Percentiles rank a stretch among this genome's conserved stretches.
These are phyloP conservation scores for Gaertneriomyces sp. DNA, from an alignment of 192 early-diverging fungal species.

Conservation along the genomic window DNA sequence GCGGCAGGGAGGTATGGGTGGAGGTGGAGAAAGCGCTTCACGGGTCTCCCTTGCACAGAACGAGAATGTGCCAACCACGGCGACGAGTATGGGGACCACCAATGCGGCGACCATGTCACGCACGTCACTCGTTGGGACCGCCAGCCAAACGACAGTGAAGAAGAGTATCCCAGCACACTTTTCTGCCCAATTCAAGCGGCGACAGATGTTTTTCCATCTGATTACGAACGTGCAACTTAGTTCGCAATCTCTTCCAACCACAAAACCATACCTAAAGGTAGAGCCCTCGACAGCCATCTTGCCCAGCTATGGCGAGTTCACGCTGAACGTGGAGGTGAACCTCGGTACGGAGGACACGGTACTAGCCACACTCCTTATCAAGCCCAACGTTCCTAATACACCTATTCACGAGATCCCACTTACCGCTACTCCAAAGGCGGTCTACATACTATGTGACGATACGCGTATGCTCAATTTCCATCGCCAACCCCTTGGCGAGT, in stretches of 20 bases:
- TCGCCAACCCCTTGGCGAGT: constrained; percentile 56
- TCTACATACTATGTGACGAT: constrained; percentile 59
- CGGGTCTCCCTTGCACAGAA: neutral
- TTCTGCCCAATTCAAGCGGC: constrained; percentile 50
- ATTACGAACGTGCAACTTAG: constrained; percentile 46
- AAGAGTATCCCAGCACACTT: constrained; percentile 35
- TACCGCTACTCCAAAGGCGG: constrained; percentile 59
- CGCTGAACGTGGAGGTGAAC: constrained; percentile 50
- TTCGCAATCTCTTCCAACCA: constrained; percentile 41
- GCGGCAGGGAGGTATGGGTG: neutral
- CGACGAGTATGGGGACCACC: constrained; percentile 2
- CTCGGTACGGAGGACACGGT: constrained; percentile 60
- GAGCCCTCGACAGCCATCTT: constrained; percentile 44
- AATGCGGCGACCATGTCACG: constrained; percentile 7
- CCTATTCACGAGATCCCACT: constrained; percentile 54
- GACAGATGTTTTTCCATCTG: constrained; percentile 60
- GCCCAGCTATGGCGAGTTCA: constrained; percentile 52
- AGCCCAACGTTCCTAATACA: constrained; percentile 48
- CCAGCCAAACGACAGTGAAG: constrained; percentile 25
- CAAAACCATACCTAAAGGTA: constrained; percentile 46
- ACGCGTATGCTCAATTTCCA: constrained; percentile 56
- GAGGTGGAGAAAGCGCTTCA: neutral
- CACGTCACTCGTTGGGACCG: neutral
- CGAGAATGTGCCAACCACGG: neutral
- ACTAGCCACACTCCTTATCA: constrained; percentile 52